phyloP scores from a whole-genome alignment of 1,284 basidiomycete genomes.

The Agaricales sp. region DNA sequence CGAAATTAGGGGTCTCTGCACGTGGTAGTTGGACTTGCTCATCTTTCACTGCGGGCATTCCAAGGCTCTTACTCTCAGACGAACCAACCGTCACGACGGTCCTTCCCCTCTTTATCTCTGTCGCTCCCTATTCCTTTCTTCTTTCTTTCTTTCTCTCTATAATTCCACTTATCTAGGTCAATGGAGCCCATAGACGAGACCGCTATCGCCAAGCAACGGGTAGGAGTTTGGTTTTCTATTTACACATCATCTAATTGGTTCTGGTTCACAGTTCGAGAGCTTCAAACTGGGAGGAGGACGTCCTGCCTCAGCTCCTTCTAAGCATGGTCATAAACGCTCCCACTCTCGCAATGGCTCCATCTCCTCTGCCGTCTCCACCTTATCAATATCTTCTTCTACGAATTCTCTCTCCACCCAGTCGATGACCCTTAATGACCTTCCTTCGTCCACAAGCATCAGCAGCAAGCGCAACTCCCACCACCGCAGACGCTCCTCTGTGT shows the following conservation, averaged over 20 bases:
- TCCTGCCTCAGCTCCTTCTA: slow-evolving; percentile 19
- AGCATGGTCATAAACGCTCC: slow-evolving; percentile 49
- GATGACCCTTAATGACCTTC: slow-evolving; percentile 16
- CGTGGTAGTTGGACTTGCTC: background rate
- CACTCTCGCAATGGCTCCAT: slow-evolving; percentile 58
- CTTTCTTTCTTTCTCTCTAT: slow-evolving; percentile 18
- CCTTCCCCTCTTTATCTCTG: slow-evolving; percentile 1
- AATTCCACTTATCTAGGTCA: slow-evolving; percentile 5
- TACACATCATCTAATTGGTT: slow-evolving; percentile 7
- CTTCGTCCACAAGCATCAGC: slow-evolving; percentile 18
- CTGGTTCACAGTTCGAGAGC: slow-evolving; percentile 40
- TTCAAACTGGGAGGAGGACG: slow-evolving; percentile 44
- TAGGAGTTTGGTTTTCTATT: slow-evolving; percentile 13
- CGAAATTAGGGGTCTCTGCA: no score
- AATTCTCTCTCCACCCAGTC: slow-evolving; percentile 19
- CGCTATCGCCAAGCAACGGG: slow-evolving; percentile 34
- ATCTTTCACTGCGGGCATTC: background rate
- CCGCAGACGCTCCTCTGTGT: slow-evolving; percentile 72
- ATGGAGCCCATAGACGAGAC: slow-evolving; percentile 19
- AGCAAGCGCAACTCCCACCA: slow-evolving; percentile 69
- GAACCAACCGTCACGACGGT: background rate
- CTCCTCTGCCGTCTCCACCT: slow-evolving; percentile 26
- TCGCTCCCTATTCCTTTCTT: slow-evolving; percentile 16
- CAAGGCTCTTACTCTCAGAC: background rate
- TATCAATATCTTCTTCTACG: slow-evolving; percentile 21